Evolutionary conservation across 2,329 filamentous ascomycete genomes (phyloP), one percentile per base, ranked within the genome.

Genomic region (Neurospora sp.): DNA sequence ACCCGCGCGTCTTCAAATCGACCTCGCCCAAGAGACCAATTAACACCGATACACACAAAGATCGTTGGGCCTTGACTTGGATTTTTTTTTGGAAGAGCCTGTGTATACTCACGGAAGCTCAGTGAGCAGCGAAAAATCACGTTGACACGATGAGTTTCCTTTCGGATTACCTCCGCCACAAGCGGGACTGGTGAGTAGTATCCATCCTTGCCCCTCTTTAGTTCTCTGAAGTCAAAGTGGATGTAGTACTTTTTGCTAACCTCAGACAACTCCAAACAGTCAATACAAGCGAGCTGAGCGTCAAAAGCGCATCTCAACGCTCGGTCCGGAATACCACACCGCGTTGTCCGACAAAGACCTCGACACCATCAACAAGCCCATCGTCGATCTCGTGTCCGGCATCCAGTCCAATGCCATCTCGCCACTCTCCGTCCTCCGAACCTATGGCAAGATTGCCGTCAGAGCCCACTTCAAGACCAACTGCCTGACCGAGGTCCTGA

Each of bases 401-500:
- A 91, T 97, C 3, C 92, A 95, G 39, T 85, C 87, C n/a, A 86
- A 89, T 66, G 81, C 84, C 68, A 83, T 89, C 67, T 84, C 86
- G 13, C 90, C 94, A 0, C 78, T 90, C 33, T 89, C 93, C 72
- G 87, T 97, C 66, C 87, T 97, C n/a, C 88, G 85, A 71, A 89
- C 93, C 11, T 98, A 97, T 78, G 91, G 91, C 76, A 97, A 96
- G 80, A 90, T 95, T 23, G 91, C 94, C 0, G 78, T 97, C 68
- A 90, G 89, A 76, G 94, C 93, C 1, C 95, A 97, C 42, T 86
- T 90, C 72, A 91, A 91, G 80, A 97, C 93, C 2, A 97, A 97
- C 79, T 96, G 93, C 77, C 81, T 96, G 13, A 97, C 95, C 0
- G 94, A 97, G 80, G 83, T 97, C 70, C 87, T 97, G 82, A 86